A percentile compares a stretch with the other conserved stretches of the same genome.
Evolutionary conservation across 495 filamentous ascomycete species (phyloP).

Genomic region (Clavariopsis aquatica): DNA sequence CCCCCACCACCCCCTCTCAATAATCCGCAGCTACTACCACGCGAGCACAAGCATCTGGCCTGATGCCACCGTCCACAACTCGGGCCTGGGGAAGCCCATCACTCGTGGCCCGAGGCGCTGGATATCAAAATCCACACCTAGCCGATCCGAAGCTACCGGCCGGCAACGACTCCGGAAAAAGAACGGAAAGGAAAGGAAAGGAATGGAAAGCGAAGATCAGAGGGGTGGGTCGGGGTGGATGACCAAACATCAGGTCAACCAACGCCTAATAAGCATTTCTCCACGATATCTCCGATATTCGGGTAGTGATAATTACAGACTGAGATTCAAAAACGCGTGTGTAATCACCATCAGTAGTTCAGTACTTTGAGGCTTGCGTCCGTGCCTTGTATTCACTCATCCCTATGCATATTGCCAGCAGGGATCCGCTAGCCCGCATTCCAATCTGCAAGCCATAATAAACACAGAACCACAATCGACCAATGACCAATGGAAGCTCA

Average conservation of each 20-base stretch:
- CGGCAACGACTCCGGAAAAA: background rate
- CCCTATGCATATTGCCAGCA: background rate
- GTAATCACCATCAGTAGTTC: background rate
- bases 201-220: too few species aligned
- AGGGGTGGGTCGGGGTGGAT: too few species aligned
- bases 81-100: slow-evolving; percentile 29
- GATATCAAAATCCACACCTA: background rate
- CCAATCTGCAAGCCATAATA: background rate
- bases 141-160: background rate
- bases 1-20: too few species aligned
- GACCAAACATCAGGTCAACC: background rate
- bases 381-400: background rate
- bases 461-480: background rate
- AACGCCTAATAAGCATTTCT: background rate
- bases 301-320: background rate
- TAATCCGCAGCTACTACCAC: slow-evolving; percentile 11
- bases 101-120: slow-evolving; percentile 26
- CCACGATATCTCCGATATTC: background rate
- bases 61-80: slow-evolving; percentile 4
- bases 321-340: background rate
- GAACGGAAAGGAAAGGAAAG: too few species aligned
- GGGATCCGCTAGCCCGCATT: background rate
- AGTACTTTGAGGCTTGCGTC: background rate
- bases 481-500: background rate
- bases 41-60: slow-evolving; percentile 33